phyloP scores from a whole-genome alignment of 2,329 filamentous ascomycete genomes.

The Blastomyces silverae region DNA sequence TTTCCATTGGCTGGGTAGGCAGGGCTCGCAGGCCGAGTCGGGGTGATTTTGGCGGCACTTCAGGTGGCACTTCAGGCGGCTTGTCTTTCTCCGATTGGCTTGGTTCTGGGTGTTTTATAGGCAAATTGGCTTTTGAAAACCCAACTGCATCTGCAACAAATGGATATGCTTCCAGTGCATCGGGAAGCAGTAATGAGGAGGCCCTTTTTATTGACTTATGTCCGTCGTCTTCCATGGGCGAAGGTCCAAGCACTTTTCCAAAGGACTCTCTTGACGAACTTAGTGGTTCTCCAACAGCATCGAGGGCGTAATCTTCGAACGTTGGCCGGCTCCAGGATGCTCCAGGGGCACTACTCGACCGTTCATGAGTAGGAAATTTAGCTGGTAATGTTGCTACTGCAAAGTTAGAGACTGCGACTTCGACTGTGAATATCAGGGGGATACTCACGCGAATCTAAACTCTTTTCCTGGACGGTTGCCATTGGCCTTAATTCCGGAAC shows the following conservation, averaged over 20 bases:
- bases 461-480: slow-evolving; percentile 21
- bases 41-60: slow-evolving; percentile 28
- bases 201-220: slow-evolving; percentile 17
- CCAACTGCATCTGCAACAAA: not conserved
- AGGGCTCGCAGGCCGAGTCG: slow-evolving; percentile 20
- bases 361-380: slow-evolving; percentile 25
- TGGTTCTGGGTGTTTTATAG: not conserved
- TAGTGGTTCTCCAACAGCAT: slow-evolving; percentile 18
- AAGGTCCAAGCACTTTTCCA: slow-evolving; percentile 12
- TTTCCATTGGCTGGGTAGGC: slow-evolving; percentile 15
- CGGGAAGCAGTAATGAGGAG: slow-evolving; percentile 14
- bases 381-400: slow-evolving; percentile 29
- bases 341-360: slow-evolving; percentile 26
- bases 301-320: slow-evolving; percentile 16
- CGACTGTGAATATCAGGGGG: not conserved
- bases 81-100: slow-evolving; percentile 10
- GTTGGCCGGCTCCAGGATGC: slow-evolving; percentile 16
- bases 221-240: slow-evolving; percentile 11
- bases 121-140: not conserved
- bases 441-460: slow-evolving; percentile 28
- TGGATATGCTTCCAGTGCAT: slow-evolving; percentile 12
- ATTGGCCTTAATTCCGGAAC: slow-evolving; percentile 23
- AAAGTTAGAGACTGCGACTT: not conserved
- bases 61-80: slow-evolving; percentile 23
- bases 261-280: slow-evolving; percentile 15